phyloP scores from a whole-genome alignment of 2,329 filamentous ascomycete genomes.

The Pseudogymnoascus sp. region DNA sequence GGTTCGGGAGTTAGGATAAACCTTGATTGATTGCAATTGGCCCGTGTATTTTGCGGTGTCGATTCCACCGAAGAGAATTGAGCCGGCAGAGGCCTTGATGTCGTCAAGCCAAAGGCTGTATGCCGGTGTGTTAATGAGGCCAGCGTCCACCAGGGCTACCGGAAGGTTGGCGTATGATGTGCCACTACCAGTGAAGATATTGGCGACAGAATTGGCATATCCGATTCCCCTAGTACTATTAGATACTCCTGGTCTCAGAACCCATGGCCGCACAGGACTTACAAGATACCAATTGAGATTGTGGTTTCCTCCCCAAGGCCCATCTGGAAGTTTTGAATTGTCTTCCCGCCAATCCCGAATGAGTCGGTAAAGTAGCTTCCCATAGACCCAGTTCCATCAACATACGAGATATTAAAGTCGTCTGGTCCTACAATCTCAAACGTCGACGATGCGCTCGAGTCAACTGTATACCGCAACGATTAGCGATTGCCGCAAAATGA shows the following conservation, averaged over 20 bases:
- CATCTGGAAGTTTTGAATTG: slow-evolving; percentile 44
- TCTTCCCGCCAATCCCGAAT: slow-evolving; percentile 42
- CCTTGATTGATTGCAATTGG: slow-evolving; percentile 26
- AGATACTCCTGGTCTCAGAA: not conserved
- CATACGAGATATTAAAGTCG: slow-evolving; percentile 53
- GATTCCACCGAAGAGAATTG: slow-evolving; percentile 37
- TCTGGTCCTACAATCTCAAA: slow-evolving; percentile 34
- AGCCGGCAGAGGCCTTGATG: slow-evolving; percentile 27
- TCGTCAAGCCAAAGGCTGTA: slow-evolving; percentile 32
- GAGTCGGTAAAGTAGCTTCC: slow-evolving; percentile 53
- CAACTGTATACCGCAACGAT: slow-evolving; percentile 32
- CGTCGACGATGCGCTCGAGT: slow-evolving; percentile 40
- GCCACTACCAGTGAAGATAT: slow-evolving; percentile 35
- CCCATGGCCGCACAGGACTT: not conserved
- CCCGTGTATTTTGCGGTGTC: slow-evolving; percentile 39
- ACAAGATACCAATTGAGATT: slow-evolving; percentile 42
- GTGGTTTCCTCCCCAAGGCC: slow-evolving; percentile 43
- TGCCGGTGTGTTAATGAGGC: slow-evolving; percentile 36
- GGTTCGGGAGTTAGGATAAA: slow-evolving; percentile 19
- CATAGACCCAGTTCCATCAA: slow-evolving; percentile 45
- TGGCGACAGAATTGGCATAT: slow-evolving; percentile 37
- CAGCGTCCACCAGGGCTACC: slow-evolving; percentile 31
- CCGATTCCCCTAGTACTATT: slow-evolving; percentile 42
- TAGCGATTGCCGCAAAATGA: not conserved
- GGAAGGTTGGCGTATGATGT: slow-evolving; percentile 30